phyloP scores from a whole-genome alignment of 768 basidiomycete species.

The Hebeloma cylindrosporum region DNA sequence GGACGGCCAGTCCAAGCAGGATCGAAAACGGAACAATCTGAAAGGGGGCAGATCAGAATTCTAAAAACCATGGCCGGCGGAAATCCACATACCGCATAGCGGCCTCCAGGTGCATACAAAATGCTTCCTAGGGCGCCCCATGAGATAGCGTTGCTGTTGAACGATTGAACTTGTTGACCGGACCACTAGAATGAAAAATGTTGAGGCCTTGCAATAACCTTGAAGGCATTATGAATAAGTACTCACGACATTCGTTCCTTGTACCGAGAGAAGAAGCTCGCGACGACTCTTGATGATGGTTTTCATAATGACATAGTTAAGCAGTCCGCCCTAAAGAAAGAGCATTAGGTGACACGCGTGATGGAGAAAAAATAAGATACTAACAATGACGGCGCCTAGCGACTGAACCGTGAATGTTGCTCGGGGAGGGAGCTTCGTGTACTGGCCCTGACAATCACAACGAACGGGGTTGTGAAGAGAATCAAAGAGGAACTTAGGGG shows the following conservation, averaged over 20 bases:
- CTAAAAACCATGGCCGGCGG: conserved; percentile 15
- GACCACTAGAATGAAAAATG: conserved; percentile 53
- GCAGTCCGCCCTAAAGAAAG: conserved; percentile 31
- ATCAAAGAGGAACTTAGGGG: conserved; percentile 22
- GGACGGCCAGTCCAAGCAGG: conserved; percentile 50
- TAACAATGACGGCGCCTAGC: conserved; percentile 54
- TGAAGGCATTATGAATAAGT: too few relatives aligned
- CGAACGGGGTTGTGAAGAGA: too few relatives aligned
- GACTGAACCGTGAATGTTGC: conserved; percentile 61
- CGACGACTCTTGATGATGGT: conserved; percentile 49
- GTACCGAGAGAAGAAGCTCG: conserved; percentile 48
- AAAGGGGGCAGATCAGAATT: conserved; percentile 15
- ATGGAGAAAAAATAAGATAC: conserved; percentile 10
- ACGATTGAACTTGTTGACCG: conserved; percentile 41
- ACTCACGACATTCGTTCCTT: too few relatives aligned
- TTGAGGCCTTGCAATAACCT: conserved; percentile 56
- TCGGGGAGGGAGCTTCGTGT: conserved; percentile 63
- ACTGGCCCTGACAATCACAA: conserved; percentile 42
- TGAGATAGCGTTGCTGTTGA: conserved; percentile 50
- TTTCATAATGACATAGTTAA: conserved; percentile 58
- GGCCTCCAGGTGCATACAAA: conserved; percentile 45
- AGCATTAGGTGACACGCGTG: neutral
- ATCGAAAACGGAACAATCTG: conserved; percentile 47
- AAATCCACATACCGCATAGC: conserved; percentile 40
- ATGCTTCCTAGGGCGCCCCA: conserved; percentile 57